Percentiles rank a stretch among this genome's conserved stretches.
phyloP scores from a whole-genome alignment of 257 asterid genomes.

The Penstemon davidsonii region DNA sequence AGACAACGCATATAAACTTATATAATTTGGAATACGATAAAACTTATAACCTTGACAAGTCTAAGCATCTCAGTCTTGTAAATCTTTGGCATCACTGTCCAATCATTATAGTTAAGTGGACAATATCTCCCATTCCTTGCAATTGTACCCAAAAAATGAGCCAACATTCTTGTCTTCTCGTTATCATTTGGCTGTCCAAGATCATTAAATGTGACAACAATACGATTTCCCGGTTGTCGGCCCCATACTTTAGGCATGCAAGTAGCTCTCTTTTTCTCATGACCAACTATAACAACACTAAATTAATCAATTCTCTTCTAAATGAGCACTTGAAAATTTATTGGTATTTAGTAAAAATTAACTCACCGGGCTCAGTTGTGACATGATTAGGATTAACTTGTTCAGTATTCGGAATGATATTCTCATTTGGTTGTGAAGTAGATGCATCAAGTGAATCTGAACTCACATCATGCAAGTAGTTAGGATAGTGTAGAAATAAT shows the following conservation, averaged over 20 bases:
- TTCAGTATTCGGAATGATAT: not conserved
- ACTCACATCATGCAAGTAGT: not conserved
- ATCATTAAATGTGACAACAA: not conserved
- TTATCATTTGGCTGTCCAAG: slow-evolving; percentile 7
- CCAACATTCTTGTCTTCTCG: not conserved
- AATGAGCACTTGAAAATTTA: not conserved
- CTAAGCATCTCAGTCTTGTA: not conserved
- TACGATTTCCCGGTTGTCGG: not conserved
- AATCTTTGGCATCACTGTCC: not conserved
- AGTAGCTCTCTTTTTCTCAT: not conserved
- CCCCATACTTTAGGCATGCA: not conserved
- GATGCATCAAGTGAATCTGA: not conserved
- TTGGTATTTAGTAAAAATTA: not conserved
- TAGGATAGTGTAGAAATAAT: not conserved
- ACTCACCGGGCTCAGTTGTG: not conserved
- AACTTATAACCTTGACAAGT: not conserved
- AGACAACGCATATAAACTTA: too few relatives aligned
- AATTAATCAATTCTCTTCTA: not conserved
- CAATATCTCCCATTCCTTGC: not conserved
- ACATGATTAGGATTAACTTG: not conserved
- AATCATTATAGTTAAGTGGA: not conserved
- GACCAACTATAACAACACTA: not conserved
- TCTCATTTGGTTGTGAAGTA: not conserved
- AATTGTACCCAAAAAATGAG: not conserved
- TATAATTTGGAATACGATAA: not conserved